A percentile compares a stretch with the other conserved stretches of the same genome.
Evolutionary conservation across 306 rosid species (phyloP).

Genomic region (Abrus precatorius): DNA sequence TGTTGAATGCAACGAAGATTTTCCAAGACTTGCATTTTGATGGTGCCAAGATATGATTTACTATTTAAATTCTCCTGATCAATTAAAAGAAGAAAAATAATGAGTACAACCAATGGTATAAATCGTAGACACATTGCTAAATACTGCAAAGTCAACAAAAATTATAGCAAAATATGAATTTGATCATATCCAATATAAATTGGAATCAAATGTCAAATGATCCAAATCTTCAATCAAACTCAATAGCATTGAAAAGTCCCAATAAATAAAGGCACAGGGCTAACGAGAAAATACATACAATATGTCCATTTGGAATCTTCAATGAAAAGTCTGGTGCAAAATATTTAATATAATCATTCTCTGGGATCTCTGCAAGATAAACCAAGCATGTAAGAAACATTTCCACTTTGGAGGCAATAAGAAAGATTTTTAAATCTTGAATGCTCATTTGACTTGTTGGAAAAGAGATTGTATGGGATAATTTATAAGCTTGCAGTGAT

Average conservation of each 20-base stretch:
- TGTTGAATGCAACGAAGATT: constrained; percentile 94
- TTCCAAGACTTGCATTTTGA: constrained; percentile 93
- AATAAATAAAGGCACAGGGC: constrained; percentile 26
- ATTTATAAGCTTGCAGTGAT: constrained; percentile 27
- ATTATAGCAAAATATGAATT: constrained; percentile 5
- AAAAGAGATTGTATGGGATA: constrained; percentile 18
- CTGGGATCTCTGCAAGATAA: constrained; percentile 91
- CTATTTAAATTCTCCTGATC: constrained; percentile 91
- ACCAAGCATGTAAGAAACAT: constrained; percentile 3
- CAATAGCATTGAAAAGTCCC: constrained; percentile 5
- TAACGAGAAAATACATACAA: constrained; percentile 66
- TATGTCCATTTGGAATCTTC: constrained; percentile 87
- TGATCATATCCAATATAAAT: constrained; percentile 33
- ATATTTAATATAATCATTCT: constrained; percentile 88
- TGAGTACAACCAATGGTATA: constrained; percentile 8
- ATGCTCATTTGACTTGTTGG: constrained; percentile 3
- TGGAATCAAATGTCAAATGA: constrained; percentile 20
- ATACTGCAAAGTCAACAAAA: constrained; percentile 21
- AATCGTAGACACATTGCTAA: constrained; percentile 29
- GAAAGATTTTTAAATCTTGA: constrained; percentile 20
- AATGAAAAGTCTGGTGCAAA: constrained; percentile 87
- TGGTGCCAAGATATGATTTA: constrained; percentile 88
- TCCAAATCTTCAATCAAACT: constrained; percentile 22
- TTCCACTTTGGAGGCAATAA: constrained; percentile 16
- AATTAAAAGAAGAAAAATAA: constrained; percentile 38